Percentiles rank a stretch among this genome's conserved stretches.
Evolutionary conservation across 1,284 basidiomycete species (phyloP).

Genomic region (Waitea zeae): DNA sequence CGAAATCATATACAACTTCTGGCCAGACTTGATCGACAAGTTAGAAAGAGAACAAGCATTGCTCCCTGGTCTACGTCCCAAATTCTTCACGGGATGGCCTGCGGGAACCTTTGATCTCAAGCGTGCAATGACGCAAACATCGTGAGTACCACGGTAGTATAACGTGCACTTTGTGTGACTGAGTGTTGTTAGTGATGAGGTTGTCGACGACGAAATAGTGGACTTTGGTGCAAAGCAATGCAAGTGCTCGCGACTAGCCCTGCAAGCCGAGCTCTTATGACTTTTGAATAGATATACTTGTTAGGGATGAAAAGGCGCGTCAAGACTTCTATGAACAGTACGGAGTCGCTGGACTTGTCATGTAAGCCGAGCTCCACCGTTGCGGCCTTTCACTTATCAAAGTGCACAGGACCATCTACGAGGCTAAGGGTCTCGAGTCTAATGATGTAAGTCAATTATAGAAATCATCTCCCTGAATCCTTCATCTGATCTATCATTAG

Average conservation of each 20-base stretch:
- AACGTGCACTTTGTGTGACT: slow-evolving; percentile 21
- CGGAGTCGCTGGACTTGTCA: slow-evolving; percentile 40
- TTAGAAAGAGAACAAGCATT: slow-evolving; percentile 38
- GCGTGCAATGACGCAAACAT: too few species aligned
- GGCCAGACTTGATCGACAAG: slow-evolving; percentile 48
- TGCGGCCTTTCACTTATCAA: neutral
- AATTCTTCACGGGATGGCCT: slow-evolving; percentile 37
- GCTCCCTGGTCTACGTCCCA: slow-evolving; percentile 42
- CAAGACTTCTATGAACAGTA: slow-evolving; percentile 31
- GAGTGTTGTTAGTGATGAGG: slow-evolving; percentile 2
- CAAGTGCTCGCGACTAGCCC: slow-evolving; percentile 12
- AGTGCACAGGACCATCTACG: slow-evolving; percentile 40
- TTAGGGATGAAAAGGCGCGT: slow-evolving; percentile 37
- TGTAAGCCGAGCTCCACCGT: slow-evolving; percentile 20
- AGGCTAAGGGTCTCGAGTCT: slow-evolving; percentile 62
- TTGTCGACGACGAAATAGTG: slow-evolving; percentile 27
- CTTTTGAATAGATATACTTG: slow-evolving; percentile 43
- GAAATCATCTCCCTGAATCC: neutral
- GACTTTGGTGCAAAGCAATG: slow-evolving; percentile 59
- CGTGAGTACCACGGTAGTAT: too few species aligned
- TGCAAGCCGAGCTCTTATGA: neutral
- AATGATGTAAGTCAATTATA: slow-evolving; percentile 44
- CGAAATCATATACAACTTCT: slow-evolving; percentile 40
- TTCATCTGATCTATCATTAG: slow-evolving; percentile 16
- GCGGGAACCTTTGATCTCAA: slow-evolving; percentile 31